Evolutionary conservation across 1,139 yeast genomes (phyloP).

Genomic region (Tardiomyces blankii): DNA sequence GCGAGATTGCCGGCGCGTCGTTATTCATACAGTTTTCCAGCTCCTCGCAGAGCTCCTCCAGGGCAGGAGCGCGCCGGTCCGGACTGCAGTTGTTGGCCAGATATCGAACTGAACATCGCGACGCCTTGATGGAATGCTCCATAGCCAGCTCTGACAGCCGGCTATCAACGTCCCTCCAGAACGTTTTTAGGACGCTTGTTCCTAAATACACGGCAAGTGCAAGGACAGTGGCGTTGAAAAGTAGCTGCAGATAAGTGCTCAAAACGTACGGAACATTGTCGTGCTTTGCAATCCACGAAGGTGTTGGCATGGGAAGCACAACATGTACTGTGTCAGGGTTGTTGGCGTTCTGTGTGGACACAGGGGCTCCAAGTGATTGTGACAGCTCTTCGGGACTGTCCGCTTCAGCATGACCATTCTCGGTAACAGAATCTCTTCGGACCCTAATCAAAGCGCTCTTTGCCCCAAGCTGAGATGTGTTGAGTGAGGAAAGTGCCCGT

Average conservation of each 20-base stretch:
- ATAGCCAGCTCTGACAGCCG: constrained; percentile 46
- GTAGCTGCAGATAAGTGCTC: constrained; percentile 59
- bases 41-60: constrained; percentile 53
- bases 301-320: constrained; percentile 11
- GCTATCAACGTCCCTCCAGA: constrained; percentile 54
- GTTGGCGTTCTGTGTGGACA: background rate
- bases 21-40: constrained; percentile 78
- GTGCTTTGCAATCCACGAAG: constrained; percentile 20
- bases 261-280: constrained; percentile 56
- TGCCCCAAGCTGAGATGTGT: background rate
- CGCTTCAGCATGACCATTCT: no score
- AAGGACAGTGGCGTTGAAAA: constrained; percentile 48
- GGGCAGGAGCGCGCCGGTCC: constrained; percentile 44
- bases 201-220: constrained; percentile 42
- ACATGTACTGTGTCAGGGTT: background rate
- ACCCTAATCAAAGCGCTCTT: background rate
- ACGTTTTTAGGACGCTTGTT: constrained; percentile 40
- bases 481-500: background rate
- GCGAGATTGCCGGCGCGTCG: constrained; percentile 65
- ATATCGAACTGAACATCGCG: constrained; percentile 57
- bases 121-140: constrained; percentile 48
- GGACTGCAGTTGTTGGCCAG: constrained; percentile 52
- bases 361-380: no score
- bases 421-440: background rate
- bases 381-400: no score